Base-by-base conservation (phyloP, 345 rosid species). In the Pistacia atlantica region DNA sequence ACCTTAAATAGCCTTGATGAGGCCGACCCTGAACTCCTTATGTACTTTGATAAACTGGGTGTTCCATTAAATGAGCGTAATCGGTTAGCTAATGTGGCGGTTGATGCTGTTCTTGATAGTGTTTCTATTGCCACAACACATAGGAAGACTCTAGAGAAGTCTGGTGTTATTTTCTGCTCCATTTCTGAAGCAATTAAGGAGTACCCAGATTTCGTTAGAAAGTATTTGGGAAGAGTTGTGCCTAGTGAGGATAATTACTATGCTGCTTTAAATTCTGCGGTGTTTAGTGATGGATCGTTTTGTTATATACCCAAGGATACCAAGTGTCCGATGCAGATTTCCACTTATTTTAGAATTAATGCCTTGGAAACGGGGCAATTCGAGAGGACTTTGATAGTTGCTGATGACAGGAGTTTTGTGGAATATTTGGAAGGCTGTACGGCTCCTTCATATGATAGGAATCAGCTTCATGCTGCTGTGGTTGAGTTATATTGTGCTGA, bases 371-470 rank as follows among this genome's bases (percentile, higher is more conserved):
- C 98, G 3, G 99, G 99, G 51, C 99, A 96, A 81, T 96, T 93
- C 5, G 99, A 95, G 89, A 92, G 99, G 91, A 93, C 99, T 16
- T 78, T 96, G 88, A 93, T 96, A 38, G 97, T 96, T 79, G 99
- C 98, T 0, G 98, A 93, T 8, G 99, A 91, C 71, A 83, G 90
- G 74, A 92, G 98, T 68, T 93, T 87, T 56, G 97, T 95, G 80
- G 99, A 95, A 87, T 95, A 95, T 80, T 75, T 93, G 78, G 99
- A 95, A 81, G 98, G 98, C 18, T 95, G 98, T 55, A 95, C 98
- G 0, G 99, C 98, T 9, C 97, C 98, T 69, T 90, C 97, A 8
- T 93, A 93, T 69, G 98, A 96, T 45, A 87, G 77, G 45, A 93
- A 95, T 72, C 97, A 95, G 87, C 97, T 95, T 74, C 97, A 95